These are phyloP conservation scores for Ceratocystis cubensis DNA, from an alignment of 2,329 filamentous ascomycete genomes.

Conservation along the genomic window DNA sequence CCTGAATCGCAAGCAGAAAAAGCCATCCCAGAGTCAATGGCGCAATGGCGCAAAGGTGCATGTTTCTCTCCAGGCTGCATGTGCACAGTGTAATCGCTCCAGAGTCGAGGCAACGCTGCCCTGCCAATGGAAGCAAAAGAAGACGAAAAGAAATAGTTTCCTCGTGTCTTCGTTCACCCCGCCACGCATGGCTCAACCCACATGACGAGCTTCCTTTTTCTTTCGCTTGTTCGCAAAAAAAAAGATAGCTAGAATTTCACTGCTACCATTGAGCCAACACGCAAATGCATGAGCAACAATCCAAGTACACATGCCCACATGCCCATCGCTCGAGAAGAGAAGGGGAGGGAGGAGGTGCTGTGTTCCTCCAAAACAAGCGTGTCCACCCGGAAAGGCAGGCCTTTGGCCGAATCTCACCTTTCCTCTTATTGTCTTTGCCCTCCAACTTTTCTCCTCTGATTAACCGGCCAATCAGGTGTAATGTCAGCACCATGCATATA, in stretches of 20 bases:
- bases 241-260: too few species aligned
- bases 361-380: too few species aligned
- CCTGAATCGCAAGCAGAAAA: too few species aligned
- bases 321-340: too few species aligned
- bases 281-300: too few species aligned
- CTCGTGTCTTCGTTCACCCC: background rate
- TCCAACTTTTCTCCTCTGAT: background rate
- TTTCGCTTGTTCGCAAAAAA: background rate
- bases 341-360: too few species aligned
- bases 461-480: background rate
- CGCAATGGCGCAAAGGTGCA: background rate
- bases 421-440: background rate
- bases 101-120: too few species aligned
- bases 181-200: background rate
- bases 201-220: background rate
- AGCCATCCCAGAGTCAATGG: background rate
- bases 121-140: too few species aligned
- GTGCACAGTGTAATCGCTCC: background rate
- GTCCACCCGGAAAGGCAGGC: background rate
- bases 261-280: too few species aligned
- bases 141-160: too few species aligned
- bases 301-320: too few species aligned
- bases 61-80: background rate
- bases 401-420: background rate
- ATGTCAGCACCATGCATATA: background rate